These are phyloP conservation scores for Mycena epipterygia DNA, from an alignment of 768 basidiomycete species.

Conservation along the genomic window DNA sequence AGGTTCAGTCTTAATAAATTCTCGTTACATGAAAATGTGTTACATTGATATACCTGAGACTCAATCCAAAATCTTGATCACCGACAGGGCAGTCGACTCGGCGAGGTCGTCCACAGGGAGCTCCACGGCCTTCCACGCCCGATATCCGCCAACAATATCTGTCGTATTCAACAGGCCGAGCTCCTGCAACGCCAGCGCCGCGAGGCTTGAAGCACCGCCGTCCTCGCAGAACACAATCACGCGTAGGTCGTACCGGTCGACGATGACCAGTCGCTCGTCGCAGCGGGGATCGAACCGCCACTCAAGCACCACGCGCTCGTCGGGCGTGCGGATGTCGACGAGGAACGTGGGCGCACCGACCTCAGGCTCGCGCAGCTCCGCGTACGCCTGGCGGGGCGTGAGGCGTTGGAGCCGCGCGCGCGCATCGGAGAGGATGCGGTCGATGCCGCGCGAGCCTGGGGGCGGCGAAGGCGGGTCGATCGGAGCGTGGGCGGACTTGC, in stretches of 20 bases:
- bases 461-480: constrained; percentile 52
- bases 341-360: constrained; percentile 75
- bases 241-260: constrained; percentile 80
- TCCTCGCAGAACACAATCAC: constrained; percentile 84
- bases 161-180: constrained; percentile 82
- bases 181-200: constrained; percentile 76
- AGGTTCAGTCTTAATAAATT: no score
- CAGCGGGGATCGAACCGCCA: constrained; percentile 85
- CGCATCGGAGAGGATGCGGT: no score
- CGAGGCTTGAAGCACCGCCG: constrained; percentile 71
- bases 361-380: constrained; percentile 48
- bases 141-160: constrained; percentile 81
- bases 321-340: constrained; percentile 81
- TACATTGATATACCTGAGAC: no score
- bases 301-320: constrained; percentile 81
- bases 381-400: no score
- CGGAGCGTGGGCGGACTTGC: constrained; percentile 69
- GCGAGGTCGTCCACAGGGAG: constrained; percentile 70
- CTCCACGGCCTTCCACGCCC: constrained; percentile 78
- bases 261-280: constrained; percentile 71
- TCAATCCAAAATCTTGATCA: constrained; percentile 20
- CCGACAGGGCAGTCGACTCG: constrained; percentile 16
- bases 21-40: no score
- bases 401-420: constrained; percentile 67
- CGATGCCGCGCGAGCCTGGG: no score